A percentile compares a stretch with the other conserved stretches of the same genome.
Evolutionary conservation across 495 filamentous ascomycete genomes (phyloP).

Genomic region (Xylaria cubensis): DNA sequence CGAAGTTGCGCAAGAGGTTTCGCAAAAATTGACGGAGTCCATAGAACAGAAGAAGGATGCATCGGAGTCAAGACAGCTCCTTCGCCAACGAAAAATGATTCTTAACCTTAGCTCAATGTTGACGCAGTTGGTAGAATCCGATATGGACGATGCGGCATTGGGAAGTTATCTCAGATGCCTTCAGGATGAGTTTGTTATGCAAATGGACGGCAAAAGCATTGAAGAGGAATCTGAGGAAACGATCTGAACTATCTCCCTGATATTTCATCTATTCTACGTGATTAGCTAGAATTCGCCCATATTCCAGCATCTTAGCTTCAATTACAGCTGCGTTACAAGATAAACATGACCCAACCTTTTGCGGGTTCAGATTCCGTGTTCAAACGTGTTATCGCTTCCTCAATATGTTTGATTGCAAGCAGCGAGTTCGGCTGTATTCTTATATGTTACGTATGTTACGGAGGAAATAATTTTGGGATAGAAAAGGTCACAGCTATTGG

Average conservation of each 20-base stretch:
- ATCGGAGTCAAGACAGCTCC: constrained; percentile 61
- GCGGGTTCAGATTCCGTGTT: background rate
- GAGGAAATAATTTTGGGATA: background rate
- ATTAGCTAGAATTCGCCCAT: background rate
- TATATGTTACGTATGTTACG: background rate
- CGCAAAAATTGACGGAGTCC: constrained; percentile 62
- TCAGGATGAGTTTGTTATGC: constrained; percentile 75
- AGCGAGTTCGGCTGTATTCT: too few relatives aligned
- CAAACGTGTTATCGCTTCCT: too few relatives aligned
- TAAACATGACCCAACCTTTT: background rate
- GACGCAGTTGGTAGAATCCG: constrained; percentile 69
- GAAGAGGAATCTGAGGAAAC: background rate
- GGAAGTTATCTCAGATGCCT: constrained; percentile 69
- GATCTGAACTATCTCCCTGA: background rate
- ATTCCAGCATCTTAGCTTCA: background rate
- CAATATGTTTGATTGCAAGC: too few relatives aligned
- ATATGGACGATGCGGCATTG: constrained; percentile 70
- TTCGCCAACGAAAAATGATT: constrained; percentile 72
- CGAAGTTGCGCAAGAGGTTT: constrained; percentile 69
- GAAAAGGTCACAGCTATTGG: background rate
- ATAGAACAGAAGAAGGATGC: constrained; percentile 60
- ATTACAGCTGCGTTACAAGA: background rate
- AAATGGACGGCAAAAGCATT: constrained; percentile 60
- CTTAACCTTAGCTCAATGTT: constrained; percentile 77
- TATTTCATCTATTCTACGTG: background rate